phyloP scores from a whole-genome alignment of 1,284 basidiomycete genomes.

The Termitomyces sp. region DNA sequence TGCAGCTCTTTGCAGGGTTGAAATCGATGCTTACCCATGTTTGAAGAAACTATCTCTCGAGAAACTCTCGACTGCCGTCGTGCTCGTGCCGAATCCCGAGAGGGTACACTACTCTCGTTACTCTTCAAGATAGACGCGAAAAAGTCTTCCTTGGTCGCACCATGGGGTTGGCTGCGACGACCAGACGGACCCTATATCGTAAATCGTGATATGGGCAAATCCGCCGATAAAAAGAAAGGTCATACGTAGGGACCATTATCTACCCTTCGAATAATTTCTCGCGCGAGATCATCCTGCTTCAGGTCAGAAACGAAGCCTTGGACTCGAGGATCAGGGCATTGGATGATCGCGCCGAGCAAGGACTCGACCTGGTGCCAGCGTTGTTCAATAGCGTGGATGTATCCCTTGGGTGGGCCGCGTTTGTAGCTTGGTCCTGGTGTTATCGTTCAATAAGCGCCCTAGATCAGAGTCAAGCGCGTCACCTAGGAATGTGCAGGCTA shows the following conservation, averaged over 20 bases:
- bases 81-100: conserved; percentile 57
- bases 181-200: conserved; percentile 57
- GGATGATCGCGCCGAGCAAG: conserved; percentile 70
- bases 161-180: conserved; percentile 44
- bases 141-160: conserved; percentile 61
- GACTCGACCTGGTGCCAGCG: conserved; percentile 87
- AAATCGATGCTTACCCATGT: conserved; percentile 42
- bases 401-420: conserved; percentile 84
- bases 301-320: conserved; percentile 66
- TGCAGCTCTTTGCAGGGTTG: neutral
- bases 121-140: conserved; percentile 66
- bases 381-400: conserved; percentile 86
- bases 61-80: conserved; percentile 70
- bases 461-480: conserved; percentile 7
- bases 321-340: conserved; percentile 67
- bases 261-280: conserved; percentile 67
- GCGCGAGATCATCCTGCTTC: conserved; percentile 63
- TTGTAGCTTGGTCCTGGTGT: conserved; percentile 71
- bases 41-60: conserved; percentile 69
- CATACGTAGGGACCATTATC: conserved; percentile 72
- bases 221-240: conserved; percentile 9
- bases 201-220: conserved; percentile 7
- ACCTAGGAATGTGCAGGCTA: conserved; percentile 79
- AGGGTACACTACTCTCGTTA: conserved; percentile 38
- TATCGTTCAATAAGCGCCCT: conserved; percentile 3